Base-by-base conservation (phyloP, 306 rosid genomes). In the Alnus rubra region DNA sequence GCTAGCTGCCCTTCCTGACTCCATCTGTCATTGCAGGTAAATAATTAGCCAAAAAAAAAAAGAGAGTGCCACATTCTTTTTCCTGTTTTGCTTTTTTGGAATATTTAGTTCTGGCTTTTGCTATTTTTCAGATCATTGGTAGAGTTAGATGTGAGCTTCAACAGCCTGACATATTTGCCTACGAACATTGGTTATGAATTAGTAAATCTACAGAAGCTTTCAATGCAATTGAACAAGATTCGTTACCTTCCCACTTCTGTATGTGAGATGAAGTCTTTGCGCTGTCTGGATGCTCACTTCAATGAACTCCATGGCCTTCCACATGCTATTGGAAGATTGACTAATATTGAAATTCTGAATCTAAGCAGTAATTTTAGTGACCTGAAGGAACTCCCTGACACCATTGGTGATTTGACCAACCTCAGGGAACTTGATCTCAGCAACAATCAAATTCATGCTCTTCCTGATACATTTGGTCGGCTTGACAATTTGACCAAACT, bases 301-400 rank as follows among this genome's bases (percentile, higher is more conserved):
- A 96, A 96, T 62, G 94, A 96, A 85, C 89, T 93, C 73, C 88
- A 84, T 4, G 97, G 98, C 69, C 93, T 96, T 86, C 99, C 99
- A 49, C 16, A 69, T 16, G 92, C 94, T 2, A 83, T 96, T 71
- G 99, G 98, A 82, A 92, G 63, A 79, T 62, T 93, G 75, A 84
- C 86, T 47, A 82, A 69, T 64, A 97, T 96, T 33, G 90, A 91
- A 74, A 54, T 65, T n/a, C 88, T 96, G 75, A 91, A 91, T 80
- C 85, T 96, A 37, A 76, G 89, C 88, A 96, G 96, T 52, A 96
- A 96, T 80, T 96, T 96, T 78, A 96, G 82, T 62, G 99, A 93
- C 78, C 87, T 96, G 11, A 71, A 55, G 23, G 96, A 90, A 88
- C 89, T 96, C 72, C 99, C 99, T 0, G 91, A 91, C 52, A 88